Evolutionary conservation across 192 early-diverging fungal genomes (phyloP).

Genomic region (Rhizophlyctis rosea): DNA sequence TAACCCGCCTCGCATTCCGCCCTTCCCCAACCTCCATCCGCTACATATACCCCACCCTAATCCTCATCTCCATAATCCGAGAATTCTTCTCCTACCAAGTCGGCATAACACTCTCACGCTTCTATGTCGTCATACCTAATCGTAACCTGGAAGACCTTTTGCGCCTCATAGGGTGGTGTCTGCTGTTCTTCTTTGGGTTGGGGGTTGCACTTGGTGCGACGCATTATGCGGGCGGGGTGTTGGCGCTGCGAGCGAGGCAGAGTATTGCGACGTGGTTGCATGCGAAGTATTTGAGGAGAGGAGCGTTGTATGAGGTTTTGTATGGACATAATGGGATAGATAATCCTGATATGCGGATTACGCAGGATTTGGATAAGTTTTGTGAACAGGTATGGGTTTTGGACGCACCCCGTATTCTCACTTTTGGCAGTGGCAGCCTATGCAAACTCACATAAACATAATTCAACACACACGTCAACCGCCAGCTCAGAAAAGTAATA

Average conservation of each 20-base stretch:
- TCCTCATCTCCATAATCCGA: neutral
- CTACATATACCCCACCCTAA: neutral
- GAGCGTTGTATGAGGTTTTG: constrained; percentile 9
- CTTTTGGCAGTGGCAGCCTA: too few species aligned
- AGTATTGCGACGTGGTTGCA: neutral
- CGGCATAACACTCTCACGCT: neutral
- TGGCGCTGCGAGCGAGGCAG: neutral
- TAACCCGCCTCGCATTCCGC: too few species aligned
- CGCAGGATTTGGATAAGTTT: constrained; percentile 86
- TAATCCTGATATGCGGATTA: constrained; percentile 75
- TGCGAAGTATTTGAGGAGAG: constrained; percentile 38
- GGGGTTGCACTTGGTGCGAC: neutral
- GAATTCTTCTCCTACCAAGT: neutral
- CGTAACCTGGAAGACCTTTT: neutral
- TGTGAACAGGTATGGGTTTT: constrained; percentile 42
- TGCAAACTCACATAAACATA: too few species aligned
- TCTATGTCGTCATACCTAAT: neutral
- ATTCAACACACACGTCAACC: too few species aligned
- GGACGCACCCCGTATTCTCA: too few species aligned
- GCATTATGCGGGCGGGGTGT: neutral
- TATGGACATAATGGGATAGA: constrained; percentile 9
- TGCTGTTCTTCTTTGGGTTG: neutral
- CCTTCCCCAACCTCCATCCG: too few species aligned
- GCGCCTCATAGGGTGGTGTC: neutral
- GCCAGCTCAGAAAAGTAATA: constrained; percentile 48